Evolutionary conservation across 2,329 filamentous ascomycete species (phyloP), one percentile per base, ranked within the genome.

Genomic region (Arthroderma uncinatum): DNA sequence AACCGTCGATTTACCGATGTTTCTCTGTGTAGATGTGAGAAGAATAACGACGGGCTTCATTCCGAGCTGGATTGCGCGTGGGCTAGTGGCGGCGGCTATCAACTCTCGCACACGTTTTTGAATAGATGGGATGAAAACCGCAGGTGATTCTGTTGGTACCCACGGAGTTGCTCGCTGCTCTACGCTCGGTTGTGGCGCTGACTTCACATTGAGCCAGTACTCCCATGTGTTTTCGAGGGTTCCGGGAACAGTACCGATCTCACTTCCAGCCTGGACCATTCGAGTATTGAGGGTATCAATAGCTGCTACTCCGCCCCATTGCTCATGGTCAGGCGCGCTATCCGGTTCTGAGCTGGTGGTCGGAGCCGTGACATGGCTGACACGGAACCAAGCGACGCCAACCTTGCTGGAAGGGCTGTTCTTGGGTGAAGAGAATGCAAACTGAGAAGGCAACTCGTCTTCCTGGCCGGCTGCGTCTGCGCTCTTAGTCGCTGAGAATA

Each of bases 191-290:
- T 69, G 81, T 0, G 86, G 84, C 10, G 82, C 73, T 61, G 82
- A 82, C 70, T 84, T 88, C 56, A 88, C 78, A 0, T 89, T 88
- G 1, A 96, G 79, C 71, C 96, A 98, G 68, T 91, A 94, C 61
- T 87, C 86, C 91, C 92, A 97, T 16, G 83, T 83, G 68, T 82
- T 95, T 58, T 82, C 81, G 61, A 84, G 82, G 0, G 84, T 84
- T 5, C 87, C 83, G 0, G 92, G 92, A 5, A 95, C 79, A 54
- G 85, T 85, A 65, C 87, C 85, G 48, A 87, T 87, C 66, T 90
- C 88, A 62, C 86, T 94, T 2, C 93, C 93, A 36, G 91, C 90
- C 67, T 95, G 90, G 58, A 91, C 87, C 78, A 97, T 92, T 59
- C 89, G 86, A 2, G 94, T 94, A 58, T 84, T 87, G 5, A 85